Evolutionary conservation across 2,329 filamentous ascomycete species (phyloP).

Genomic region (Arthrocladium fulminans): DNA sequence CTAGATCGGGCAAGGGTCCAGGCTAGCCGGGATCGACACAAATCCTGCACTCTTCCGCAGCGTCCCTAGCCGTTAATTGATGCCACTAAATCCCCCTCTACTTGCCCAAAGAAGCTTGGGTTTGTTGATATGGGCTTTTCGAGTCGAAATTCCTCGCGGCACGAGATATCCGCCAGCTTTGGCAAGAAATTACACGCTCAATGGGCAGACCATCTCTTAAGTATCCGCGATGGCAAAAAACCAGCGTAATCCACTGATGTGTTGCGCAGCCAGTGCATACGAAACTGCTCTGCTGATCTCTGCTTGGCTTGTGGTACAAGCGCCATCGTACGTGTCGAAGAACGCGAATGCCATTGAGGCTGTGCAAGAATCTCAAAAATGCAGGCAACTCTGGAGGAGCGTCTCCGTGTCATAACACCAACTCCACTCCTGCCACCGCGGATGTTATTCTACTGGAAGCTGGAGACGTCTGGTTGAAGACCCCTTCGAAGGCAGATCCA

Average conservation of each 20-base stretch:
- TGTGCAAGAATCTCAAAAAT: background rate
- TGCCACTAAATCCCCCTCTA: too few relatives aligned
- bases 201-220: background rate
- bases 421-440: too few relatives aligned
- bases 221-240: background rate
- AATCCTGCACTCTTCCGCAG: background rate
- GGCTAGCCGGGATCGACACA: background rate
- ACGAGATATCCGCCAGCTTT: too few relatives aligned
- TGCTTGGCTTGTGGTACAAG: conserved; percentile 6
- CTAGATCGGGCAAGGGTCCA: background rate
- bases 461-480: too few relatives aligned
- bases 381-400: too few relatives aligned
- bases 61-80: background rate
- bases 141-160: too few relatives aligned
- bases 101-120: too few relatives aligned
- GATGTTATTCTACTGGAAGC: too few relatives aligned
- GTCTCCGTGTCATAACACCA: too few relatives aligned
- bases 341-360: conserved; percentile 3
- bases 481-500: too few relatives aligned
- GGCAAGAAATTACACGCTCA: background rate
- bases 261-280: background rate
- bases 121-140: too few relatives aligned
- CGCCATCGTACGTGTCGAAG: background rate
- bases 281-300: background rate
- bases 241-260: conserved; percentile 7